Conservation (phyloP, 2,329 filamentous ascomycete genomes). For the Phyllosticta citriasiana region DNA sequence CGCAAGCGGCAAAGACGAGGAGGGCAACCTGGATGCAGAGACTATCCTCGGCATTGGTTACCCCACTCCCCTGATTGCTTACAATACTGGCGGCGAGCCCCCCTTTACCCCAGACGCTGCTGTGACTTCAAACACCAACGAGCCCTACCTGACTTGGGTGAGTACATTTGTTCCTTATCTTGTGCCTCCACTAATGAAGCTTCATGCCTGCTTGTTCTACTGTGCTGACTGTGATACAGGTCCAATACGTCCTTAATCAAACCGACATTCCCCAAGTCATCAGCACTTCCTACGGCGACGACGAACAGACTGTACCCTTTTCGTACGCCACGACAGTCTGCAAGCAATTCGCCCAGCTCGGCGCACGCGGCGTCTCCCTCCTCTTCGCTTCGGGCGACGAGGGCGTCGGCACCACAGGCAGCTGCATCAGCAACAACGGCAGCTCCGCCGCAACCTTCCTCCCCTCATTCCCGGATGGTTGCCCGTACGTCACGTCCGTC, state of each 20-base stretch:
- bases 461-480: conserved; percentile 55
- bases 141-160: conserved; percentile 57
- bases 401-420: conserved; percentile 43
- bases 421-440: conserved; percentile 51
- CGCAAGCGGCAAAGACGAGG: conserved; percentile 6
- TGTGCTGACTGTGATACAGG: background rate
- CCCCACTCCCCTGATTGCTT: conserved; percentile 46
- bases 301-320: conserved; percentile 52
- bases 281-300: conserved; percentile 56
- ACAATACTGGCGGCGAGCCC: conserved; percentile 49
- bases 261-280: conserved; percentile 52
- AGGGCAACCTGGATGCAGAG: conserved; percentile 41
- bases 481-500: conserved; percentile 58
- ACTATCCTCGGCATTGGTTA: conserved; percentile 48
- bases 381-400: conserved; percentile 54
- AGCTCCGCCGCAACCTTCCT: conserved; percentile 45
- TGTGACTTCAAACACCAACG: conserved; percentile 47
- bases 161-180: conserved; percentile 11
- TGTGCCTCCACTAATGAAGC: background rate
- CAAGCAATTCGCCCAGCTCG: conserved; percentile 54
- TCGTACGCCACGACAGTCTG: conserved; percentile 54
- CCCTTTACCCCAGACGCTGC: conserved; percentile 40
- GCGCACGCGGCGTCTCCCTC: conserved; percentile 57
- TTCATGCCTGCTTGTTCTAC: background rate
- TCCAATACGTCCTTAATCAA: conserved; percentile 44